A percentile compares a stretch with the other conserved stretches of the same genome.
These are phyloP conservation scores for Auricularia sp. DNA, from an alignment of 768 basidiomycete species.

Conservation along the genomic window DNA sequence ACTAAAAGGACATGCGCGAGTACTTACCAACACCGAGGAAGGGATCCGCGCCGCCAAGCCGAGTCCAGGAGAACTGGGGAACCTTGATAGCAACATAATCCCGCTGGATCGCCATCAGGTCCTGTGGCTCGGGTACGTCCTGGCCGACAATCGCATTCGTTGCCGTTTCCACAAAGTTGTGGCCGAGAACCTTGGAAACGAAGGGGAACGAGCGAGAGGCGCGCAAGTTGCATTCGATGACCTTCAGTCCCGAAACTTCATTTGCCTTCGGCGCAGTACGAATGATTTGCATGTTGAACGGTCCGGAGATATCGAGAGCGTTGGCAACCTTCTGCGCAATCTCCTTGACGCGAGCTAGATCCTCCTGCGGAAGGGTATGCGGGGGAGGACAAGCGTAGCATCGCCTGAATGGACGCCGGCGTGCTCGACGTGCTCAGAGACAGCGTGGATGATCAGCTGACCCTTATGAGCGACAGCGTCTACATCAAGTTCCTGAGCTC, in stretches of 20 bases:
- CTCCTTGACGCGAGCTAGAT: slow-evolving; percentile 80
- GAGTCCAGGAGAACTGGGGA: slow-evolving; percentile 97
- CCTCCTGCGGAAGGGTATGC: slow-evolving; percentile 60
- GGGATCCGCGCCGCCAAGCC: slow-evolving; percentile 90
- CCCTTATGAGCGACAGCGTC: slow-evolving; percentile 95
- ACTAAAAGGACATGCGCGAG: background rate
- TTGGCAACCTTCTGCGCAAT: slow-evolving; percentile 92
- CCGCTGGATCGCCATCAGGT: slow-evolving; percentile 80
- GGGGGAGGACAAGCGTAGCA: slow-evolving; percentile 97
- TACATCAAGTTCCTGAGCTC: slow-evolving; percentile 95
- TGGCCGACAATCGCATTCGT: slow-evolving; percentile 77
- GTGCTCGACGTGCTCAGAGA: slow-evolving; percentile 98
- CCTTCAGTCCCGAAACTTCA: slow-evolving; percentile 70
- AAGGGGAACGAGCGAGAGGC: slow-evolving; percentile 99
- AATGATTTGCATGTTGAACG: slow-evolving; percentile 99
- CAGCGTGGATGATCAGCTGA: slow-evolving; percentile 83
- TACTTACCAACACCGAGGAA: slow-evolving; percentile 86
- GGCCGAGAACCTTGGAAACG: slow-evolving; percentile 94
- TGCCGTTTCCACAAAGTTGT: slow-evolving; percentile 94
- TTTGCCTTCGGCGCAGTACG: slow-evolving; percentile 52
- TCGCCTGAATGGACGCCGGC: slow-evolving; percentile 98
- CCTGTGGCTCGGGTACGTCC: slow-evolving; percentile 81
- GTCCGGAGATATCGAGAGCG: slow-evolving; percentile 94
- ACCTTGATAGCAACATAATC: slow-evolving; percentile 96
- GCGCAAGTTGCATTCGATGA: slow-evolving; percentile 97